Evolutionary conservation across 352 stramenopile species (phyloP).

Genomic region (Globisporangium parvum): DNA sequence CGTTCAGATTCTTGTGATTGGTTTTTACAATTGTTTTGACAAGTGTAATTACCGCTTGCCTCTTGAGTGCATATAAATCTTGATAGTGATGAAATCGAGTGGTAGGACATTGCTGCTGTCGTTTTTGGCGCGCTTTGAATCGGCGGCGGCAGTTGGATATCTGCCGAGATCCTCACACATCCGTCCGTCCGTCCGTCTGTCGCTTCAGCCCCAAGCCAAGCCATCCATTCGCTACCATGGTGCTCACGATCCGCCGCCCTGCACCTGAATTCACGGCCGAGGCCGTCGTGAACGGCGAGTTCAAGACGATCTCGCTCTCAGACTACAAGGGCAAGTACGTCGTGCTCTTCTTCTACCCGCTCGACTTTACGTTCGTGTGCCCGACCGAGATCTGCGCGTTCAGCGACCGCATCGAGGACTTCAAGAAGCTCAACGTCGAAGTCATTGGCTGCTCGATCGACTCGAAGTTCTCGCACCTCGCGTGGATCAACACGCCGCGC

Average conservation of each 20-base stretch:
- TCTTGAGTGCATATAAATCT: too few species aligned
- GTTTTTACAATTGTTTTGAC: too few species aligned
- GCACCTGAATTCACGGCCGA: conserved; percentile 73
- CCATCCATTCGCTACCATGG: conserved; percentile 24
- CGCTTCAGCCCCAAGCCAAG: neutral
- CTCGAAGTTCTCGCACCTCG: conserved; percentile 86
- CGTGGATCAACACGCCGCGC: conserved; percentile 86
- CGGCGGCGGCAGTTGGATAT: neutral
- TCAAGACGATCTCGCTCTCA: conserved; percentile 74
- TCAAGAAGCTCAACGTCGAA: conserved; percentile 70
- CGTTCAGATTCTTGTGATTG: too few species aligned
- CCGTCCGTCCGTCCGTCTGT: too few species aligned
- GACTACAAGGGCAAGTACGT: conserved; percentile 90
- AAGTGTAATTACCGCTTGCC: too few species aligned
- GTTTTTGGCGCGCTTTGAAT: neutral
- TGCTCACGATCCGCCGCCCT: conserved; percentile 56
- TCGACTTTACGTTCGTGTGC: conserved; percentile 91
- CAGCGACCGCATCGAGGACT: conserved; percentile 74
- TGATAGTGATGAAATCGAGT: neutral
- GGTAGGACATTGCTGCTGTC: neutral
- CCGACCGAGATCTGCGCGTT: conserved; percentile 90
- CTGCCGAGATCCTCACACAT: neutral
- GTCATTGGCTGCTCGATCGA: conserved; percentile 79
- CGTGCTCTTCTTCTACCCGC: conserved; percentile 91
- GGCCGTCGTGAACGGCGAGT: conserved; percentile 76